phyloP scores from a whole-genome alignment of 2,329 filamentous ascomycete species.

The Lasiodiplodia sp. region DNA sequence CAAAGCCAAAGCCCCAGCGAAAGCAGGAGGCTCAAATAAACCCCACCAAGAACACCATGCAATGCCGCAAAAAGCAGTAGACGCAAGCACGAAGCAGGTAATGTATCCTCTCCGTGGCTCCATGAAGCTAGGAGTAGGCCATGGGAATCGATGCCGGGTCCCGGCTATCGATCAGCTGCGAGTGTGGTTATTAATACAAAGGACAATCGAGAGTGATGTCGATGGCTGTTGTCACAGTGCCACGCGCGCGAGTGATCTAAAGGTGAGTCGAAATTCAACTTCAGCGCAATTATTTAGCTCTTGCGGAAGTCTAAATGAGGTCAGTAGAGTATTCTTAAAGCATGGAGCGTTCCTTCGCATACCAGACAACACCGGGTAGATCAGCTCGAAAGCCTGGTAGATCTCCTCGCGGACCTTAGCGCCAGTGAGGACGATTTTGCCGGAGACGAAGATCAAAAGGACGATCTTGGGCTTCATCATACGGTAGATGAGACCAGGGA shows the following conservation, averaged over 20 bases:
- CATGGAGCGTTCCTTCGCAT: constrained; percentile 41
- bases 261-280: constrained; percentile 7
- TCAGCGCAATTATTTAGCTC: constrained; percentile 23
- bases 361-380: constrained; percentile 94
- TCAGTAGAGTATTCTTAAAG: constrained; percentile 36
- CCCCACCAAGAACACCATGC: constrained; percentile 30
- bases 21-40: constrained; percentile 21
- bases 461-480: constrained; percentile 99
- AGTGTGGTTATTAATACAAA: constrained; percentile 26
- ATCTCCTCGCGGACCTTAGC: constrained; percentile 99
- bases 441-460: constrained; percentile 94
- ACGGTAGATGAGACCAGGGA: constrained; percentile 98
- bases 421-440: constrained; percentile 97
- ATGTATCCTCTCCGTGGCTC: not conserved
- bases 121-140: not conserved
- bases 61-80: constrained; percentile 31
- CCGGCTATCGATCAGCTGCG: constrained; percentile 10
- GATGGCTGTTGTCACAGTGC: constrained; percentile 18
- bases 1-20: constrained; percentile 23
- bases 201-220: constrained; percentile 11
- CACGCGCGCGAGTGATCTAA: constrained; percentile 22
- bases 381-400: constrained; percentile 60
- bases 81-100: constrained; percentile 27
- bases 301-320: constrained; percentile 34
- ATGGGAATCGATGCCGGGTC: constrained; percentile 6